Conservation (phyloP, 257 asterid genomes). For the Linaria vulgaris region DNA sequence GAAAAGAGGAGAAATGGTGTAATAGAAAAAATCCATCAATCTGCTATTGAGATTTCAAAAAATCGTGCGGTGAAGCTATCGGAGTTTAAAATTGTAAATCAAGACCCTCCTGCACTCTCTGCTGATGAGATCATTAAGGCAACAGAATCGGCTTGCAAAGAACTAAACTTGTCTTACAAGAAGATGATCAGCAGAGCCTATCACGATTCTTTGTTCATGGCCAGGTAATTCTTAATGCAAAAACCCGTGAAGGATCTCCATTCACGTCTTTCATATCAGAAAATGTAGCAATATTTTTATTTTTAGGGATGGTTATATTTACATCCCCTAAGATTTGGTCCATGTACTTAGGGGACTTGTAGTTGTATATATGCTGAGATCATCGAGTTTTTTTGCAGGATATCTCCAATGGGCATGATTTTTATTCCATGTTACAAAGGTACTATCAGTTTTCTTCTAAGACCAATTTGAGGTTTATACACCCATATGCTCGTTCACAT, state of each 20-base stretch:
- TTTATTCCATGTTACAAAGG: conserved; percentile 98
- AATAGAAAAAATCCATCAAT: conserved; percentile 59
- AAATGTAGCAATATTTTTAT: too few species aligned
- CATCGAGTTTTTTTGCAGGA: conserved; percentile 43
- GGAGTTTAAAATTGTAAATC: conserved; percentile 74
- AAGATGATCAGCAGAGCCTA: conserved; percentile 97
- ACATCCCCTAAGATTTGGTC: too few species aligned
- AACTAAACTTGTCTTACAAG: conserved; percentile 71
- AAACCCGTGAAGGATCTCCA: background rate
- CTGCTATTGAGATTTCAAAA: conserved; percentile 59
- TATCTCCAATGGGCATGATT: conserved; percentile 95
- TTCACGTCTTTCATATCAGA: background rate
- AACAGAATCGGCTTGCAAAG: conserved; percentile 71
- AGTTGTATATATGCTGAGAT: conserved; percentile 23
- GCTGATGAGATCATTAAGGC: conserved; percentile 62
- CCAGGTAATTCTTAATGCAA: conserved; percentile 53
- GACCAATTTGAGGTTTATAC: background rate
- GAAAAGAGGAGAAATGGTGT: conserved; percentile 71
- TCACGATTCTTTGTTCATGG: conserved; percentile 95
- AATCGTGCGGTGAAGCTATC: conserved; percentile 67
- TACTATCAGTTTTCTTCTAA: conserved; percentile 23
- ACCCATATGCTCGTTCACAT: background rate
- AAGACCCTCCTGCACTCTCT: conserved; percentile 92
- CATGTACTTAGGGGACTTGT: background rate
- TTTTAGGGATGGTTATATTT: background rate